phyloP scores from a whole-genome alignment of 1,284 basidiomycete species.

The Lentinus polychrous region DNA sequence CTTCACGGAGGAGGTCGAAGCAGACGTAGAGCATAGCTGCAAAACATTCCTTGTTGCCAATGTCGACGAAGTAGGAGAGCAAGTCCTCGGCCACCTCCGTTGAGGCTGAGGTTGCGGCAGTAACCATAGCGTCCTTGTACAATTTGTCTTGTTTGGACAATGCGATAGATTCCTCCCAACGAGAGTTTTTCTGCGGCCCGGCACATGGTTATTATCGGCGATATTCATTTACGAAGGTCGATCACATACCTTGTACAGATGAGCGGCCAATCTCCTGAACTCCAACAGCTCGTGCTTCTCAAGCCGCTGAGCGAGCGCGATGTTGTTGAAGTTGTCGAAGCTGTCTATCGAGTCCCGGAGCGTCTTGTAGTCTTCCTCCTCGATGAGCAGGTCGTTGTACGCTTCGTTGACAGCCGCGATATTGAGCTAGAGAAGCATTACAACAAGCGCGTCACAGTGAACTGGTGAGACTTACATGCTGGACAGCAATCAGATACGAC shows the following conservation, averaged over 20 bases:
- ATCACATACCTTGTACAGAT: slow-evolving; percentile 80
- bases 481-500: slow-evolving; percentile 94
- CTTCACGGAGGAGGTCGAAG: slow-evolving; percentile 89
- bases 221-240: background rate
- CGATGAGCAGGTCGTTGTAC: slow-evolving; percentile 94
- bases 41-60: slow-evolving; percentile 98
- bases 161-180: slow-evolving; percentile 93
- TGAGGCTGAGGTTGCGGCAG: slow-evolving; percentile 76
- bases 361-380: slow-evolving; percentile 98
- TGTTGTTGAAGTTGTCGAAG: slow-evolving; percentile 97
- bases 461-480: slow-evolving; percentile 59
- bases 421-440: slow-evolving; percentile 58
- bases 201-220: background rate
- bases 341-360: slow-evolving; percentile 94
- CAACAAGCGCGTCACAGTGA: background rate
- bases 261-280: slow-evolving; percentile 91
- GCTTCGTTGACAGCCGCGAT: slow-evolving; percentile 97
- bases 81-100: slow-evolving; percentile 91
- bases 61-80: slow-evolving; percentile 90
- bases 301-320: slow-evolving; percentile 79
- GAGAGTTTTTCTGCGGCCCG: slow-evolving; percentile 74
- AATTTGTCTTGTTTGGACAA: slow-evolving; percentile 95
- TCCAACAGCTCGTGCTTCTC: slow-evolving; percentile 92
- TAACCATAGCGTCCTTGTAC: slow-evolving; percentile 94
- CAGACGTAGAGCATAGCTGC: slow-evolving; percentile 86